phyloP scores from a whole-genome alignment of 2,329 filamentous ascomycete species.

The Botrytis fabae region DNA sequence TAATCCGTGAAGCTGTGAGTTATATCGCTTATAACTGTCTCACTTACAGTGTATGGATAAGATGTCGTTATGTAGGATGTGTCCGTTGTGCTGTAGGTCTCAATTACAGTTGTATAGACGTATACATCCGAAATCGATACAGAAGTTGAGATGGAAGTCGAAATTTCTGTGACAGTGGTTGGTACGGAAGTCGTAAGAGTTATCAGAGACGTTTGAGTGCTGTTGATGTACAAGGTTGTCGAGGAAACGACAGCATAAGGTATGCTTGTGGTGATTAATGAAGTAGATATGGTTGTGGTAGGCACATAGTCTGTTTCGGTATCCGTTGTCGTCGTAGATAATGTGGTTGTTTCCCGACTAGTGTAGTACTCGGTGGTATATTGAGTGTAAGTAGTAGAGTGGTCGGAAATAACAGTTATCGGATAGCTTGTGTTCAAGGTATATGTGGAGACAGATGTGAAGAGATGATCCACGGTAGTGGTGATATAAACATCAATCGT shows the following conservation, averaged over 20 bases:
- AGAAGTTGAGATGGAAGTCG: slow-evolving; percentile 12
- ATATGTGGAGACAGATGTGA: slow-evolving; percentile 8
- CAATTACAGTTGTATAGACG: slow-evolving; percentile 10
- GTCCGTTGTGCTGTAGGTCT: slow-evolving; percentile 9
- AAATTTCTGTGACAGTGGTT: slow-evolving; percentile 5
- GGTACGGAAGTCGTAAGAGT: slow-evolving; percentile 10
- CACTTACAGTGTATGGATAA: slow-evolving; percentile 22
- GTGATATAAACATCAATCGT: slow-evolving; percentile 11
- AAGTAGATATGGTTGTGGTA: background rate
- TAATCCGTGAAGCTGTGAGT: slow-evolving; percentile 15
- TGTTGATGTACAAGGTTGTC: slow-evolving; percentile 13
- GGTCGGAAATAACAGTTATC: slow-evolving; percentile 5
- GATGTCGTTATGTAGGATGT: slow-evolving; percentile 19
- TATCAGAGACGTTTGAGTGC: background rate
- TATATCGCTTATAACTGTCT: slow-evolving; percentile 13
- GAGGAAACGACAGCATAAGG: slow-evolving; percentile 16
- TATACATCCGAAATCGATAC: slow-evolving; percentile 18
- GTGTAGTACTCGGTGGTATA: slow-evolving; percentile 7
- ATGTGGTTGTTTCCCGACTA: slow-evolving; percentile 11
- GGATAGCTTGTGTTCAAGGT: slow-evolving; percentile 11
- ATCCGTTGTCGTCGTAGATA: background rate
- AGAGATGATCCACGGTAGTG: background rate
- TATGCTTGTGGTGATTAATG: background rate
- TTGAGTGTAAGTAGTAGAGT: slow-evolving; percentile 16
- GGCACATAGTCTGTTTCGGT: slow-evolving; percentile 4